A percentile compares a stretch with the other conserved stretches of the same genome.
These are phyloP conservation scores for Toxicodendron radicans DNA, from an alignment of 345 rosid species.

Conservation along the genomic window DNA sequence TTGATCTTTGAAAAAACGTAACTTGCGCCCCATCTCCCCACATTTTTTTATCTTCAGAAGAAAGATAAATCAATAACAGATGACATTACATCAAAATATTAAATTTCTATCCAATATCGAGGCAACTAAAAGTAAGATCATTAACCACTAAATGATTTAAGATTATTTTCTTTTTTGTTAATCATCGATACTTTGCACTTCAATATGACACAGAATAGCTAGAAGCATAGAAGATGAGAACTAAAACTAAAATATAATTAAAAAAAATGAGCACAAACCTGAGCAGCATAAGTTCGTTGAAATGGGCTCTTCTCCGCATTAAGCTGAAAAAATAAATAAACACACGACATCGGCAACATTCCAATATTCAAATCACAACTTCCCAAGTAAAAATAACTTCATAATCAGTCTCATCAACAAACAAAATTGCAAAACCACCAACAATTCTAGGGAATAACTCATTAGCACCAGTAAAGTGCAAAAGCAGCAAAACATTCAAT, in stretches of 20 bases:
- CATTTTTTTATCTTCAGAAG: constrained; percentile 69
- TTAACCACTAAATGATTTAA: background rate
- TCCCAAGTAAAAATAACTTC: background rate
- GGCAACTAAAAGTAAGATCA: background rate
- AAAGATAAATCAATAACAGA: constrained; percentile 16
- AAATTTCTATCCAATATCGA: background rate
- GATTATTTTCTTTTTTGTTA: background rate
- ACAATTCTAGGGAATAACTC: background rate
- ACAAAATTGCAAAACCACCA: background rate
- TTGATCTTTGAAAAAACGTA: constrained; percentile 86
- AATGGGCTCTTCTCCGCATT: constrained; percentile 91
- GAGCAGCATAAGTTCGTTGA: constrained; percentile 93
- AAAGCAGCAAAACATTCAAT: background rate
- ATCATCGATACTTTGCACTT: background rate
- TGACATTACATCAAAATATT: background rate
- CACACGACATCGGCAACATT: background rate
- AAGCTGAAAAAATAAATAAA: constrained; percentile 56
- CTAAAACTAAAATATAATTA: background rate
- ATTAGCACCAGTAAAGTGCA: background rate
- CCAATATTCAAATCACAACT: constrained; percentile 12
- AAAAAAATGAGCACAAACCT: constrained; percentile 42
- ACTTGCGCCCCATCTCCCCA: constrained; percentile 92
- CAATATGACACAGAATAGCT: background rate
- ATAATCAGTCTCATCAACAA: constrained; percentile 10
- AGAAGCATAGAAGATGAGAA: background rate